Evolutionary conservation across 2,329 filamentous ascomycete species (phyloP), one percentile per base, ranked within the genome.

Genomic region (Stromatinia cepivora): DNA sequence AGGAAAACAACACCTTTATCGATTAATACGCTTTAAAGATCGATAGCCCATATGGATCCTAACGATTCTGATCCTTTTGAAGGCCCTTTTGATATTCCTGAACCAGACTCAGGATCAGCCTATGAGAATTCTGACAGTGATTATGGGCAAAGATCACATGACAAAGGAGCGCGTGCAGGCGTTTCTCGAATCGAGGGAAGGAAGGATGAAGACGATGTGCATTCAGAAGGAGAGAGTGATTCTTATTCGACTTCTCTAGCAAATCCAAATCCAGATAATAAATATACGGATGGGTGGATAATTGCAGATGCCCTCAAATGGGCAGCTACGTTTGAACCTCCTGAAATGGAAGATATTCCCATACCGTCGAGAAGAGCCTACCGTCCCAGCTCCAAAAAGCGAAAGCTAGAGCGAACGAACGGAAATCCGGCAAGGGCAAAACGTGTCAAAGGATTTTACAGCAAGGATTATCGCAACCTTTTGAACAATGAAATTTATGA

Each of bases 401-500:
- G 75, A 46, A 76, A 72, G 50, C 39, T 65, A 6, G 57, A 42
- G 48, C 53, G 46, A 39, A n/a, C 39, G 10, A 58, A 56, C 15
- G 69, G 71, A n/a, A 65, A 69, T 53, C 56, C 66, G 46, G 67
- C 70, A 63, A 73, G 71, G 59, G 71, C 71, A 56, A 79, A 77
- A 69, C 75, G 76, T 58, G 66, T 83, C 9, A 79, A 80, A 45
- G 74, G 75, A n/a, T 78, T 77, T n/a, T 85, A 85, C 70, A 82
- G 81, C 69, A 81, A 84, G 54, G 79, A 80, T 34, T 88, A 88
- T 73, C 79, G 80, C 25, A 73, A 81, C 20, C 72, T 87, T 1
- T 78, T 87, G 42, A 89, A 91, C 72, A 79, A 81, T 31, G 85
- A 87, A 39, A 87, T 90, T 66, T 78, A 83, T n/a, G 85, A 88